Evolutionary conservation across 2,329 filamentous ascomycete genomes (phyloP).

Genomic region (Ceratocystis ficicola): DNA sequence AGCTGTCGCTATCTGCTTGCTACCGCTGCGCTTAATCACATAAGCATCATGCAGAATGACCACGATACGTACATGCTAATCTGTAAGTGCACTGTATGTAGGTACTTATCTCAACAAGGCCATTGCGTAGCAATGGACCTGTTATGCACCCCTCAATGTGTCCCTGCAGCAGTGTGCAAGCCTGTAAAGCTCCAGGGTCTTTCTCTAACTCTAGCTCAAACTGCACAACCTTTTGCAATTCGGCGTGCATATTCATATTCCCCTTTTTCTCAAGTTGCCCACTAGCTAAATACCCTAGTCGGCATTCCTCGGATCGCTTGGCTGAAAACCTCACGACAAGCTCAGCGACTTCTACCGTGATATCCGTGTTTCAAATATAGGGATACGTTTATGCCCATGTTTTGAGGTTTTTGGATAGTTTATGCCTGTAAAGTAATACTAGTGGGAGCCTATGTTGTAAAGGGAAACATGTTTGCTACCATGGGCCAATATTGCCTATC

Average conservation of each 20-base stretch:
- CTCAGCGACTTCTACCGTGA: not conserved
- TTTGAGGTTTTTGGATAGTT: not conserved
- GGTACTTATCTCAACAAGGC: not conserved
- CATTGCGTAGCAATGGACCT: not conserved
- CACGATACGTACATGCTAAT: not conserved
- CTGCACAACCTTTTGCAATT: not conserved
- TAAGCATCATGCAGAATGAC: not conserved
- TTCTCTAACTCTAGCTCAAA: not conserved
- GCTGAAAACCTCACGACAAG: not conserved
- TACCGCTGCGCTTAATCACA: not conserved
- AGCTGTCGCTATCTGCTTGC: too few relatives aligned
- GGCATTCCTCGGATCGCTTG: too few relatives aligned
- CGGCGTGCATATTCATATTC: not conserved
- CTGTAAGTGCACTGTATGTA: not conserved
- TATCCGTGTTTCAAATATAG: conserved; percentile 11
- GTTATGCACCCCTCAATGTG: conserved; percentile 3
- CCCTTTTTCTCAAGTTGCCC: not conserved
- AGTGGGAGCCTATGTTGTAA: not conserved
- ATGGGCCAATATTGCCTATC: not conserved
- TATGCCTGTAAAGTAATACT: not conserved
- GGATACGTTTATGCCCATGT: conserved; percentile 6
- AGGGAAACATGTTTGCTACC: conserved; percentile 4
- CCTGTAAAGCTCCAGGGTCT: not conserved
- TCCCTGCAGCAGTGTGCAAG: conserved; percentile 5
- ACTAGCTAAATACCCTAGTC: not conserved